Evolutionary conservation across 2,329 filamentous ascomycete genomes (phyloP), one percentile per base, ranked within the genome.

Genomic region (Pyrenophora graminea): DNA sequence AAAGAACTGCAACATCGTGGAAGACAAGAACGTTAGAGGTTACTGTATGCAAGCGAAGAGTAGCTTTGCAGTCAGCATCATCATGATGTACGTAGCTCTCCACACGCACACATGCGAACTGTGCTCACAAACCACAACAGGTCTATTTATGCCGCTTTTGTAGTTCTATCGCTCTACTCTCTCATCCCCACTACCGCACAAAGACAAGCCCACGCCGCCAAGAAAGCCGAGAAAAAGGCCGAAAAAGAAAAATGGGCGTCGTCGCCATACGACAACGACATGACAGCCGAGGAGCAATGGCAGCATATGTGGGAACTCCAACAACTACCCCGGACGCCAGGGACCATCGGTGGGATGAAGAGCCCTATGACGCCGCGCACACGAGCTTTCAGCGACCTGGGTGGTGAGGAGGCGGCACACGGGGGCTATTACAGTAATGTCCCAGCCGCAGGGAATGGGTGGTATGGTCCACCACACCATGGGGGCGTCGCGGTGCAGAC

Each of bases 31-130:
- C 23, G 77, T 82, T 40, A 74, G 79, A 47, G 66, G 72, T 6
- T 84, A 83, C 62, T 93, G 89, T 71, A 73, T 79, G 64, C 80
- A 89, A 69, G 88, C 89, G 6, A 87, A 90, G 69, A 82, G 80
- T 45, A 79, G 80, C 12, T 87, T 90, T 62, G 87, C 82, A 12
- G 78, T 84, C 17, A 85, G 85, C 0, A 72, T 86, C 12, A 77
- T 86, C 58, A 85, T 90, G 82, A 76, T 89, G 86, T 89, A 79
- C 76, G 85, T 81, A 13, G 40, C 9, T 31, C 25, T 15, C 30
- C 32, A 27, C 9, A 15, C 47, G 21, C 18, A 18, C 13, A 12
- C 36, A 19, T 17, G 3, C n/a, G 3, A 6, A 10, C 10, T 17
- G 32, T 31, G 19, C 42, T 36, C 42, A 54, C 48, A 51, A 62